A percentile compares a stretch with the other conserved stretches of the same genome.
phyloP scores from a whole-genome alignment of 208 protist species.

The Leishmania tropica region DNA sequence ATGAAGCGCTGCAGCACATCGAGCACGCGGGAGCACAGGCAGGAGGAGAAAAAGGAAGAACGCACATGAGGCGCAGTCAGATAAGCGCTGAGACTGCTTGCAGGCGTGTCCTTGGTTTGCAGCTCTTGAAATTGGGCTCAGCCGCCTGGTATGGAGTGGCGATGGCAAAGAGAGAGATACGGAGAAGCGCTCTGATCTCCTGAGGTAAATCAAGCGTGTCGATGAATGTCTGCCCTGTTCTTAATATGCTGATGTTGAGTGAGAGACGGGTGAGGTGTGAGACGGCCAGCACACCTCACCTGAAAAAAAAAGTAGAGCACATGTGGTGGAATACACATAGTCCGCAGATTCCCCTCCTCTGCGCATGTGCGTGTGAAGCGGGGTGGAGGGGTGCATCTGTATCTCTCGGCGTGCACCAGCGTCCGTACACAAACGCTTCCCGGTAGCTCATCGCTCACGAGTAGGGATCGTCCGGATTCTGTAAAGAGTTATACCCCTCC shows the following conservation, averaged over 20 bases:
- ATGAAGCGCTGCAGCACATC: neutral
- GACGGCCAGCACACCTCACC: neutral
- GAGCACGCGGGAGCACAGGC: neutral
- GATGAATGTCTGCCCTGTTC: neutral
- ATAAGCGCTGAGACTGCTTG: neutral
- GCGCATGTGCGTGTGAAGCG: neutral
- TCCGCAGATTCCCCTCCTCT: neutral
- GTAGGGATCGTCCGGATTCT: slow-evolving; percentile 28
- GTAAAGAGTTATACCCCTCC: slow-evolving; percentile 29
- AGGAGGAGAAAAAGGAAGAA: neutral
- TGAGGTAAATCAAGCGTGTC: neutral
- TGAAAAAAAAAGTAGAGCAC: neutral
- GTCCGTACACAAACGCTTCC: neutral
- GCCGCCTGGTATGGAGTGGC: neutral
- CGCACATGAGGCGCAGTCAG: neutral
- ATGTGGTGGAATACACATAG: neutral
- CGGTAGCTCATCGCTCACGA: slow-evolving; percentile 6
- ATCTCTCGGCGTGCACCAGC: neutral
- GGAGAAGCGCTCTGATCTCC: neutral
- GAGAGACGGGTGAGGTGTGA: neutral
- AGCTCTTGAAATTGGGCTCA: neutral
- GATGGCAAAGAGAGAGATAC: slow-evolving; percentile 7
- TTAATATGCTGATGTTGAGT: neutral
- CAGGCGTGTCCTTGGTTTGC: neutral
- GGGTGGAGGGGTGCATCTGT: neutral